These are phyloP conservation scores for Penicillium sp. DNA, from an alignment of 2,329 filamentous ascomycete genomes.

Conservation along the genomic window DNA sequence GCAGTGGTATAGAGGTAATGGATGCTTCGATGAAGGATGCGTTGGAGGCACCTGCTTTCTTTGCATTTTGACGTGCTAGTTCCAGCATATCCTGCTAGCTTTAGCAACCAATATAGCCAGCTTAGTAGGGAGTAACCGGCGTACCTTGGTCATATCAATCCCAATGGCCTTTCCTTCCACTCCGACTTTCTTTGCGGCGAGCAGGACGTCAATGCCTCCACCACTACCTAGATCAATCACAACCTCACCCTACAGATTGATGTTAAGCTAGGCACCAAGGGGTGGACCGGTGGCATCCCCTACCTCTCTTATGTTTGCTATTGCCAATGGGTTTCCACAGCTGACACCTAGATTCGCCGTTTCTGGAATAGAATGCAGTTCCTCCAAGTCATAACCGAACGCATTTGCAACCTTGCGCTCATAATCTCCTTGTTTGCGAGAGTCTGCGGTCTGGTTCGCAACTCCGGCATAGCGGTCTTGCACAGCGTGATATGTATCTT, in stretches of 20 bases:
- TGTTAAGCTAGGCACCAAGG: background rate
- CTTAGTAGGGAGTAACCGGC: background rate
- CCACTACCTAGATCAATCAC: slow-evolving; percentile 60
- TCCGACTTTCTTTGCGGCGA: slow-evolving; percentile 54
- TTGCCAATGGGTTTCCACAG: slow-evolving; percentile 55
- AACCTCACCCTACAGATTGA: slow-evolving; percentile 50
- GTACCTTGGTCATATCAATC: slow-evolving; percentile 61
- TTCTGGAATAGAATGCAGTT: slow-evolving; percentile 47
- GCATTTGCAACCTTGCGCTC: slow-evolving; percentile 47
- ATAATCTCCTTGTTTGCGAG: background rate
- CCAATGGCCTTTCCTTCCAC: slow-evolving; percentile 52
- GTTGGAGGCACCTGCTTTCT: slow-evolving; percentile 43
- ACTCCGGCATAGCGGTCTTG: slow-evolving; percentile 8
- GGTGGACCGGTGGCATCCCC: background rate
- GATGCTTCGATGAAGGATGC: slow-evolving; percentile 51
- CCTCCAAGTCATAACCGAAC: slow-evolving; percentile 54
- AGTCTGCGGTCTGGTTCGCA: slow-evolving; percentile 1
- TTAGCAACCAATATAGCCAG: background rate
- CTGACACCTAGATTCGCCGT: slow-evolving; percentile 55
- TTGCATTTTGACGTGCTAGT: slow-evolving; percentile 37
- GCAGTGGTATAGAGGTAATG: slow-evolving; percentile 54
- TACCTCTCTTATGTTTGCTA: slow-evolving; percentile 49
- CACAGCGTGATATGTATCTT: slow-evolving; percentile 5
- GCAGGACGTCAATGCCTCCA: slow-evolving; percentile 59
- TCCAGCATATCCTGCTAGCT: slow-evolving; percentile 48